Base-by-base conservation (phyloP, 176 grass and related monocot species). In the Urochloa ruziziensis region DNA sequence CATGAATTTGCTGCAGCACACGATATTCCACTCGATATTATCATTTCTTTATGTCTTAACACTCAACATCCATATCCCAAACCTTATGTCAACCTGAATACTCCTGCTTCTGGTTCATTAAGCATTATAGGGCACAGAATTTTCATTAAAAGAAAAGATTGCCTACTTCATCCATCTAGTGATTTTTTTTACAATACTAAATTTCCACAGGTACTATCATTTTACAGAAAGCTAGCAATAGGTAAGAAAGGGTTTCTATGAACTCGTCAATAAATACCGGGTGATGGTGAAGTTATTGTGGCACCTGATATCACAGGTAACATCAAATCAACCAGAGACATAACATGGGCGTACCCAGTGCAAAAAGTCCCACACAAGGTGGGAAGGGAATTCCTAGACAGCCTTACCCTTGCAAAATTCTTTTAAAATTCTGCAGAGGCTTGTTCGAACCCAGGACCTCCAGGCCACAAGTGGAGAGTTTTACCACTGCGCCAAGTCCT, bases 251-350 rank as follows among this genome's bases (percentile, higher is more conserved):
- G 37, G 54, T 21, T 21, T 39, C 23, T 69, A 28, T 70, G 40
- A 79, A 85, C 75, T 60, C 67, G 10, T 36, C 53, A 83, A 14
- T 34, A 63, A 51, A 60, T 48, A 66, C 71, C n/a, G 66, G 47
- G 24, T 66, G 34, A 48, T 23, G 34, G 29, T 27, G 2, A 52
- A 67, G 33, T 46, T 66, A 67, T 33, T 19, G 37, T 72, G 43
- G 51, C 36, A 8, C 25, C 16, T 16, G 21, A 54, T 58, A 60
- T 37, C 19, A 76, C 3, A 58, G 3, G 51, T 75, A 21, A 58
- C 23, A 25, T 56, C 3, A n/a, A 59, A 71, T 30, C 30, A 59
- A 53, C 25, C 63, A 66, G 46, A 34, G 28, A 66, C 10, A n/a
- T n/a, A n/a, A n/a, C n/a, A n/a, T n/a, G n/a, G n/a, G n/a, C n/a